These are phyloP conservation scores for Linum lewisii DNA, from an alignment of 345 rosid species.

Conservation along the genomic window DNA sequence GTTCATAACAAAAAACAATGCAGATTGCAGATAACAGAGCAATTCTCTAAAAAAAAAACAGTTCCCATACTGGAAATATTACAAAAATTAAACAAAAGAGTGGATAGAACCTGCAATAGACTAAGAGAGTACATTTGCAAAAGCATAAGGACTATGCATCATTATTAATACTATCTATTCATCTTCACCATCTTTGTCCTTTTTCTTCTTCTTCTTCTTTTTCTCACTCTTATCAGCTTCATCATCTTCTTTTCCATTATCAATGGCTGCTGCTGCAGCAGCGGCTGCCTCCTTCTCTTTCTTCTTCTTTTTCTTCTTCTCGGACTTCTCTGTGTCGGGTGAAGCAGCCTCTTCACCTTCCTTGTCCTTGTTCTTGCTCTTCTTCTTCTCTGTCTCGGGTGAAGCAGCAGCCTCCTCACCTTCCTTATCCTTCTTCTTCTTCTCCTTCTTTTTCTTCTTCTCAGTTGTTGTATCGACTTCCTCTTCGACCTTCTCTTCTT, in stretches of 20 bases:
- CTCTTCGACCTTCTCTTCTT: conserved; percentile 15
- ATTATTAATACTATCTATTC: not conserved
- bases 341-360: conserved; percentile 27
- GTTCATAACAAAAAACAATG: too few relatives aligned
- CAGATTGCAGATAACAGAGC: too few relatives aligned
- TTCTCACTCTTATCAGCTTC: conserved; percentile 51
- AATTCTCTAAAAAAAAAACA: too few relatives aligned
- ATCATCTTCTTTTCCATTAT: conserved; percentile 29
- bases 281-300: conserved; percentile 35
- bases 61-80: not conserved
- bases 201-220: conserved; percentile 55
- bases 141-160: not conserved
- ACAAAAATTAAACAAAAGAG: not conserved
- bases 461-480: not conserved
- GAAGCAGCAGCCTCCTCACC: conserved; percentile 15
- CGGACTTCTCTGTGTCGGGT: conserved; percentile 32
- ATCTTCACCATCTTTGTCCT: conserved; percentile 43
- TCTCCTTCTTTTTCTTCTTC: conserved; percentile 48
- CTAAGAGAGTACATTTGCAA: not conserved
- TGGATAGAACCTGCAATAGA: not conserved
- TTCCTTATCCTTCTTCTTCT: conserved; percentile 39
- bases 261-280: conserved; percentile 27
- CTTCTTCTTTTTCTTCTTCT: conserved; percentile 71
- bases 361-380: conserved; percentile 36
- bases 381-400: conserved; percentile 19